These are phyloP conservation scores for Botrytis galanthina DNA, from an alignment of 2,329 filamentous ascomycete species.

Conservation along the genomic window DNA sequence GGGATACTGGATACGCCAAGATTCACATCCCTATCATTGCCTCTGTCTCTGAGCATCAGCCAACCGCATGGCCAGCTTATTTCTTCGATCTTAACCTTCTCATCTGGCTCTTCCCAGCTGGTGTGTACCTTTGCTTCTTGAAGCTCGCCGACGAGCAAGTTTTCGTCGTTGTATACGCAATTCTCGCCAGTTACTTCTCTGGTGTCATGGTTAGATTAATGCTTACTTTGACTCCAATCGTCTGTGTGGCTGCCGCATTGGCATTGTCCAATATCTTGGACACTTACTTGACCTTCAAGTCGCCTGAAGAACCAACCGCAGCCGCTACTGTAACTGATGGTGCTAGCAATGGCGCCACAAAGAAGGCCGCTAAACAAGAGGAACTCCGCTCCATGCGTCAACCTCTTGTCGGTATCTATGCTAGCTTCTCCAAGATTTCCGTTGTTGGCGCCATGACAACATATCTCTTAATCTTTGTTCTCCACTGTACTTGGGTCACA, in stretches of 20 bases:
- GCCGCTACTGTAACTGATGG: slow-evolving; percentile 43
- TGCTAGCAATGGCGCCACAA: slow-evolving; percentile 40
- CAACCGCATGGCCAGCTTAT: slow-evolving; percentile 97
- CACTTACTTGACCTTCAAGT: slow-evolving; percentile 69
- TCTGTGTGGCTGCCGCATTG: slow-evolving; percentile 90
- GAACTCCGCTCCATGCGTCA: slow-evolving; percentile 68
- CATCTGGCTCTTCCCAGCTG: slow-evolving; percentile 98
- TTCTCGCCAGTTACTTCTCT: slow-evolving; percentile 95
- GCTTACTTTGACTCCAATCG: slow-evolving; percentile 93
- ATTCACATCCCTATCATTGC: slow-evolving; percentile 99
- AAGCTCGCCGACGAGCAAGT: slow-evolving; percentile 93
- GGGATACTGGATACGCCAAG: slow-evolving; percentile 98
- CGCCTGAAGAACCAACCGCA: slow-evolving; percentile 52
- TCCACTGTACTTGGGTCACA: slow-evolving; percentile 99
- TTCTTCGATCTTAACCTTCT: slow-evolving; percentile 98
- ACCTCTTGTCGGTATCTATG: slow-evolving; percentile 82
- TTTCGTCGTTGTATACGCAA: slow-evolving; percentile 95
- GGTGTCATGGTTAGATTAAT: slow-evolving; percentile 99
- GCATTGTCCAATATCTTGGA: slow-evolving; percentile 86
- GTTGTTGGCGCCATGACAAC: slow-evolving; percentile 69
- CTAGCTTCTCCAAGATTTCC: slow-evolving; percentile 72
- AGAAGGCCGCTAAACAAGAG: slow-evolving; percentile 53
- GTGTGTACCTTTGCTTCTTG: slow-evolving; percentile 97
- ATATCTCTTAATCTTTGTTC: slow-evolving; percentile 89
- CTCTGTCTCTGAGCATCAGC: slow-evolving; percentile 99